Percentiles rank a stretch among this genome's conserved stretches.
Evolutionary conservation across 2,329 filamentous ascomycete species (phyloP).

Genomic region (Pseudogymnoascus sp.): DNA sequence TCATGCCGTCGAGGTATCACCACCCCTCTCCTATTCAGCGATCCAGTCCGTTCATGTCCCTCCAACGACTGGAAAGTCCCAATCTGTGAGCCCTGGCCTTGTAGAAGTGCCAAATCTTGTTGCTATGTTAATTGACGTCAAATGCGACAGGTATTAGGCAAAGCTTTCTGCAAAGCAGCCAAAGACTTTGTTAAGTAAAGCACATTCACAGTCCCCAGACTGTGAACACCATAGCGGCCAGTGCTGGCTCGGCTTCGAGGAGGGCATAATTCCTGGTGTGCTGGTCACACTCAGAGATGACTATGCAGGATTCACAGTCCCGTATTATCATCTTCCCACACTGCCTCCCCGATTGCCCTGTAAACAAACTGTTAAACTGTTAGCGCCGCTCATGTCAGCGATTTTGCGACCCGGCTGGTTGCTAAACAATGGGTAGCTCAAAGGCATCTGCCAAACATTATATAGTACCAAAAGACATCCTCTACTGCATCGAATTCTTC

Average conservation of each 20-base stretch:
- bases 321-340: background rate
- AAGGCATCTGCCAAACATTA: background rate
- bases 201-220: background rate
- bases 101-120: background rate
- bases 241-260: background rate
- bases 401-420: background rate
- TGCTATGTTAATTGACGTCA: background rate
- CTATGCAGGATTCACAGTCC: background rate
- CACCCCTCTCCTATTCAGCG: background rate
- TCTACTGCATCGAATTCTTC: slow-evolving; percentile 2
- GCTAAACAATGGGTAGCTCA: slow-evolving; percentile 1
- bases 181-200: background rate
- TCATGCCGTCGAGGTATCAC: background rate
- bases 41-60: background rate
- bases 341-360: background rate
- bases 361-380: background rate
- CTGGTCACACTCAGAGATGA: background rate
- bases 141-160: background rate
- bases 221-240: background rate
- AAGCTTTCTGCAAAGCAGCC: background rate
- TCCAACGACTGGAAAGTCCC: background rate
- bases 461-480: background rate
- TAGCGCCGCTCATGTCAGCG: background rate
- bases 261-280: background rate
- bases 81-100: background rate